A percentile compares a stretch with the other conserved stretches of the same genome.
Conservation (phyloP, 2,329 filamentous ascomycete species). For the Calonectria pteridis region DNA sequence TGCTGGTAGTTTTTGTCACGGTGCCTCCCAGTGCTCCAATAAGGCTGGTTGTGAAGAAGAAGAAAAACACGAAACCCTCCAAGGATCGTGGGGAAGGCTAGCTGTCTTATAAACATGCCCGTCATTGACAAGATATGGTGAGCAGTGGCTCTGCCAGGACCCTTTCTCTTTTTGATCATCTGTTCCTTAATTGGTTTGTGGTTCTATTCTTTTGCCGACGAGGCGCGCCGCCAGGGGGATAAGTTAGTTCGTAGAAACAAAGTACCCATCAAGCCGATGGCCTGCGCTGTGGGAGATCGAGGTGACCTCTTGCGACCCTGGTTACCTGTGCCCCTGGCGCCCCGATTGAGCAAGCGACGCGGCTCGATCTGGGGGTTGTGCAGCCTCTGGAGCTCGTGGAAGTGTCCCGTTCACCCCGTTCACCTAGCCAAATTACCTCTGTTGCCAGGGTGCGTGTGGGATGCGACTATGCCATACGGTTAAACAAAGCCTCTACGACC, state of each 20-base stretch:
- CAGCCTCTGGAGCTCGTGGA: conserved; percentile 31
- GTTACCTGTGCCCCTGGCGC: conserved; percentile 26
- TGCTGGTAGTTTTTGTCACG: neutral
- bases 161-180: conserved; percentile 29
- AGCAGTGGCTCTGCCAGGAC: conserved; percentile 30
- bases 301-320: conserved; percentile 33
- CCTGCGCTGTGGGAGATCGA: conserved; percentile 25
- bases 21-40: neutral
- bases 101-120: conserved; percentile 40
- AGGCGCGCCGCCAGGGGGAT: conserved; percentile 29
- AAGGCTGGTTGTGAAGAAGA: neutral
- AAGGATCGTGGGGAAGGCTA: conserved; percentile 33
- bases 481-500: conserved; percentile 41
- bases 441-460: conserved; percentile 33
- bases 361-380: conserved; percentile 38
- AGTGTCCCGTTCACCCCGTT: conserved; percentile 22
- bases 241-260: conserved; percentile 33
- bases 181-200: conserved; percentile 30
- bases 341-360: conserved; percentile 36
- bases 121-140: conserved; percentile 19
- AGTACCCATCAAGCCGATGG: conserved; percentile 27
- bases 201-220: conserved; percentile 27
- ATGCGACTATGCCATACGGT: conserved; percentile 40
- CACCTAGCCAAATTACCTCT: conserved; percentile 34
- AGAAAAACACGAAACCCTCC: neutral